Base-by-base conservation (phyloP, 106 monocot species). In the Iris macrosiphon region DNA sequence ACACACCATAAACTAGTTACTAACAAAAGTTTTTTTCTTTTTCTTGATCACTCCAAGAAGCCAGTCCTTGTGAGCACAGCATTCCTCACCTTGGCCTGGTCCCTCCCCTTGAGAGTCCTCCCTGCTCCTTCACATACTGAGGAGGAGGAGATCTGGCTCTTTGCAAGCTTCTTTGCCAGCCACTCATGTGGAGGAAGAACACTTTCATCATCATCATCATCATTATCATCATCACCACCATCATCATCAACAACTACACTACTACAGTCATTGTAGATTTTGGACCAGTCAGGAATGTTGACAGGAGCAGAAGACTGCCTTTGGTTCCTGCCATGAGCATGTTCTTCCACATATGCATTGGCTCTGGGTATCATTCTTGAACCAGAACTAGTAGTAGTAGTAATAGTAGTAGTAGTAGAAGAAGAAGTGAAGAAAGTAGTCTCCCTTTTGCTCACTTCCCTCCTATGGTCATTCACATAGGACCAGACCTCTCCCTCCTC, bases 71-170 rank as follows among this genome's bases (percentile, higher is more conserved):
- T 71, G 37, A 81, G 81, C 40, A 87, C 74, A 45, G 77, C 86
- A 62, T 80, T 81, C 77, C 86, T 77, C 27, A 87, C 77, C 62
- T 61, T 87, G 40, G 73, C 66, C 35, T 81, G 76, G 25, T 87
- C 86, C 22, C 86, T 73, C 6, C 86, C 86, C 53, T 87, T 87
- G 49, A 87, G 71, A 0, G 86, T 87, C 63, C 86, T 81, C 67
- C 86, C 86, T 24, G 57, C 77, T 2, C 86, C 86, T 43, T 87
- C 86, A 45, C 73, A 81, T 20, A 87, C 71, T n/a, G 86, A 87
- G 68, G 68, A 87, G 2, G 81, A 81, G 12, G 80, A 71, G 28
- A 87, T 78, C 62, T 81, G 80, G 52, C 49, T 74, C 40, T 74
- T 68, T 23, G 73, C 86, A 4, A 77, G 42, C 70, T 74, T 81